Base-by-base conservation (phyloP, 179 eudicot species). In the Vitellaria paradoxa region DNA sequence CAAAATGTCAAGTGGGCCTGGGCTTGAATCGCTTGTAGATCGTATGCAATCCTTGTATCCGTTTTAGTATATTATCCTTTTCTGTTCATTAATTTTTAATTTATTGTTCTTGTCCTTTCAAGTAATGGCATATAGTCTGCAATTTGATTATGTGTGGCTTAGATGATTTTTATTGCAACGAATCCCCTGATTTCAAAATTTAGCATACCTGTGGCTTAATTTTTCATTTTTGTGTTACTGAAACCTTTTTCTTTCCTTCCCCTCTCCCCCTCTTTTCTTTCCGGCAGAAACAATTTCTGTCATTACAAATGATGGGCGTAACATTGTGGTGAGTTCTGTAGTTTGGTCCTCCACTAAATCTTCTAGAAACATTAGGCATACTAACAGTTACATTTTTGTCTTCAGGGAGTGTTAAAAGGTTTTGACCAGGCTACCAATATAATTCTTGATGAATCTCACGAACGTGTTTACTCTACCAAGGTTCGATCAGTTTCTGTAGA, bases 361-460 rank as follows among this genome's bases (percentile, higher is more conserved):
- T 40, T 12, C 10, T 40, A 56, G n/a, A 26, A 49, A 23, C 68
- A 26, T n/a, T 13, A 13, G 11, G 71, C 77, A 23, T 4, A 69
- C 77, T 83, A 57, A 84, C 57, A 61, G 30, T 69, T 52, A 24
- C 66, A 65, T 30, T 73, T 70, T 65, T 71, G 37, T 66, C 56
- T 82, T 64, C 90, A 92, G 97, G 96, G 98, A 61, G 72, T 85
- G 75, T 76, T 94, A 68, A 94, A 89, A 88, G 98, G 97, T 68
- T 94, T 87, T 82, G 98, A 94, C 77, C 96, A 94, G 83, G 97
- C 98, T 63, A 94, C 97, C 57, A 92, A 94, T 80, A 86, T 94
- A 77, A 94, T 94, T 83, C 98, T 94, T 49, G 96, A 94, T 83
- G 97, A 94, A 87, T 91, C 98, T 76, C 98, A 92, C 80, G 98